Base-by-base conservation (phyloP, 1,284 basidiomycete genomes). In the Mycena citricolor region DNA sequence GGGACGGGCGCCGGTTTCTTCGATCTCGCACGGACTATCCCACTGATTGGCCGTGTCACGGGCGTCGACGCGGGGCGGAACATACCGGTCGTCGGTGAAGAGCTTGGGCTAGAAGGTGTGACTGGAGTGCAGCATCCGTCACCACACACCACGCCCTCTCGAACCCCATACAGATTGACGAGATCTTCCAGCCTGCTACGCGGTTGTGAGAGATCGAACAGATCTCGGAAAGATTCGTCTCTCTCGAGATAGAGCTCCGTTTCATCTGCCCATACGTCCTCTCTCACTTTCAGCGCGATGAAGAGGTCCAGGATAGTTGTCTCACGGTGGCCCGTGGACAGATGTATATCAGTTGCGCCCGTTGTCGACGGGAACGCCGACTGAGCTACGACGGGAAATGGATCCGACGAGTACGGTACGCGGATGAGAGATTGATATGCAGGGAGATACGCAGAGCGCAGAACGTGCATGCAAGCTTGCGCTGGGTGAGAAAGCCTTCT, bases 391-490 rank as follows among this genome's bases (percentile, higher is more conserved):
- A 54, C 62, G 0, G 86, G 86, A 63, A 88, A 90, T 0, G 86
- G 86, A 55, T 90, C 85, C 33, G 82, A 82, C 3, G 81, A 71
- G 63, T 88, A 87, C 0, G 83, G 83, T 0, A 70, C 59, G 25
- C 77, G 76, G 50, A 90, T 71, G 39, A 83, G 72, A 5, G 69
- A 66, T 17, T 66, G 63, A 59, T 90, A 90, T 1, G 77, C 68
- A 5, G 79, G 74, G 32, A 90, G 68, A 58, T 86, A 88, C 1
- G 78, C 79, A 2, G 83, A 85, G 20, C 88, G 76, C 8, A 90
- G 71, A 42, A 88, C 74, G 55, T 88, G 82, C 85, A 88, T 88
- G 62, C 77, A 86, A 10, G 85, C 85, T 84, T 54, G n/a, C n/a
- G n/a, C n/a, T n/a, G n/a, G n/a, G n/a, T n/a, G n/a, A n/a, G n/a